Conservation (phyloP, 306 rosid species). For the Carpinus fangiana region DNA sequence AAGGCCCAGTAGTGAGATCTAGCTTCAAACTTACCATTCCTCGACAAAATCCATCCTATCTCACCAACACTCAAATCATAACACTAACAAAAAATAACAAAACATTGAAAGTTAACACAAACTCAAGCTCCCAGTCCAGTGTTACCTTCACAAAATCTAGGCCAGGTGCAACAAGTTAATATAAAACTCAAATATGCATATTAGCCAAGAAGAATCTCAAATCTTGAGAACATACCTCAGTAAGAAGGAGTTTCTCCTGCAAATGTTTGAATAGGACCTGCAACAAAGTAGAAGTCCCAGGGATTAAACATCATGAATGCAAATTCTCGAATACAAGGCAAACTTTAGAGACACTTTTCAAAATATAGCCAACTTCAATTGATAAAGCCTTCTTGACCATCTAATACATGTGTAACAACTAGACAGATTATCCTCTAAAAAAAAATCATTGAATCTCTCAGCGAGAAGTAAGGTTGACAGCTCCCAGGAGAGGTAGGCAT, state of each 20-base stretch:
- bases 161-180: background rate
- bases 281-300: slow-evolving; percentile 39
- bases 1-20: background rate
- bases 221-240: slow-evolving; percentile 65
- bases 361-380: background rate
- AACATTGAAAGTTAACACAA: background rate
- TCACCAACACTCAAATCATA: background rate
- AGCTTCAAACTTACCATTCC: background rate
- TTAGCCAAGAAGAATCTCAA: background rate
- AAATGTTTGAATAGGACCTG: slow-evolving; percentile 94
- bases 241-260: slow-evolving; percentile 88
- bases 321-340: slow-evolving; percentile 6
- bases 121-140: background rate
- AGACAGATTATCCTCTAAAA: background rate
- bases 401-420: background rate
- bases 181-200: background rate
- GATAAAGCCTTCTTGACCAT: background rate
- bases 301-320: slow-evolving; percentile 18
- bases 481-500: background rate
- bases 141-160: slow-evolving; percentile 8
- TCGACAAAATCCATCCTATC: background rate
- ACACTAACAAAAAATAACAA: background rate
- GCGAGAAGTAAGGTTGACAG: background rate
- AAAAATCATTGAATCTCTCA: background rate
- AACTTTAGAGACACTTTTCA: background rate